A percentile compares a stretch with the other conserved stretches of the same genome.
Evolutionary conservation across 139 green algal genomes (phyloP).

Genomic region (Ostreobium quekettii): DNA sequence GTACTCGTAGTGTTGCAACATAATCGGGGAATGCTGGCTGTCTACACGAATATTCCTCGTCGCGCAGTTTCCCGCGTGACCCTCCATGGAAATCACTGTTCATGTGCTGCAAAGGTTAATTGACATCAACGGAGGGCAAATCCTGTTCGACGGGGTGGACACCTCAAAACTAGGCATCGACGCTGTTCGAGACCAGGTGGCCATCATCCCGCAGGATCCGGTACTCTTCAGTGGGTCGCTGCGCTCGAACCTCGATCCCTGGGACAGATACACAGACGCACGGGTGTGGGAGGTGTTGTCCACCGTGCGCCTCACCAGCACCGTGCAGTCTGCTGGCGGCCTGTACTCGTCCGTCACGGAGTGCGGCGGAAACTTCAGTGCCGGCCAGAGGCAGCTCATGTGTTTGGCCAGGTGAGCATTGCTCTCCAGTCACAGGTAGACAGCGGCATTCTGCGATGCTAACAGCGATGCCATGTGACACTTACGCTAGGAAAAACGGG

Average conservation of each 20-base stretch:
- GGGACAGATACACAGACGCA: conserved; percentile 33
- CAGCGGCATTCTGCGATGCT: too few relatives aligned
- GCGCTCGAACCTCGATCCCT: conserved; percentile 75
- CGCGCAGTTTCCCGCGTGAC: too few relatives aligned
- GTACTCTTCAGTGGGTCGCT: conserved; percentile 75
- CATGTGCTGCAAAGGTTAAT: conserved; percentile 65
- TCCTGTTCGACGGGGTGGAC: conserved; percentile 69
- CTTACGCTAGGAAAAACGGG: too few relatives aligned
- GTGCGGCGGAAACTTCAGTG: conserved; percentile 46
- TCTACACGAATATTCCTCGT: too few relatives aligned
- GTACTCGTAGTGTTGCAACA: too few relatives aligned
- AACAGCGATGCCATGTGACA: too few relatives aligned
- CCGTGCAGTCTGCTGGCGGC: conserved; percentile 34
- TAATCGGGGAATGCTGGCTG: too few relatives aligned
- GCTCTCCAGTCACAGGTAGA: too few relatives aligned
- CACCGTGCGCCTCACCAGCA: conserved; percentile 44
- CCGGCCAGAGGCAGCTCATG: conserved; percentile 65
- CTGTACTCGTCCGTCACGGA: conserved; percentile 49
- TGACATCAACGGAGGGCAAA: conserved; percentile 45
- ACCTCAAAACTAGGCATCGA: conserved; percentile 52
- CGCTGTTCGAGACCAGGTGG: conserved; percentile 57
- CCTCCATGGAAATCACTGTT: too few relatives aligned
- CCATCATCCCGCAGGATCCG: conserved; percentile 76
- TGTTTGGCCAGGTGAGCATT: conserved; percentile 64
- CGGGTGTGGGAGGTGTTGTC: conserved; percentile 42